These are phyloP conservation scores for Marchantia paleacea DNA, from an alignment of 225 moss, liverwort and hornwort genomes.

Conservation along the genomic window DNA sequence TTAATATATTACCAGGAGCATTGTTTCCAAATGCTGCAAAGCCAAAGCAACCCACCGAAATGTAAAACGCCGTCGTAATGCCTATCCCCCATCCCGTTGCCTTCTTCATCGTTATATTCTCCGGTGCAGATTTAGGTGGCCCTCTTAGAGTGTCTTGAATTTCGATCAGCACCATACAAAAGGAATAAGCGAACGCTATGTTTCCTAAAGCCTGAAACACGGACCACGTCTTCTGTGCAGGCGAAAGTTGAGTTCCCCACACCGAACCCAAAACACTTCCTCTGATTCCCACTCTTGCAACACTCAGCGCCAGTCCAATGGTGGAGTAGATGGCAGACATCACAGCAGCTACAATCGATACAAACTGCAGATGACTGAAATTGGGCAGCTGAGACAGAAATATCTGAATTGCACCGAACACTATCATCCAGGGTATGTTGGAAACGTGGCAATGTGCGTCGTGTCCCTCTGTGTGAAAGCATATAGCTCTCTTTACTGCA, in stretches of 20 bases:
- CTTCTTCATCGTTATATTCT: slow-evolving; percentile 38
- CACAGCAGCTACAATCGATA: slow-evolving; percentile 56
- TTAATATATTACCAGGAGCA: slow-evolving; percentile 40
- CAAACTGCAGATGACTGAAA: slow-evolving; percentile 57
- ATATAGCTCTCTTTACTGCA: slow-evolving; percentile 66
- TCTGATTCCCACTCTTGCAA: slow-evolving; percentile 30
- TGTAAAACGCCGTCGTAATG: slow-evolving; percentile 34
- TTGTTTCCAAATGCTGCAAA: slow-evolving; percentile 38
- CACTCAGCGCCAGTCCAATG: slow-evolving; percentile 62
- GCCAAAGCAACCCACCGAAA: slow-evolving; percentile 32
- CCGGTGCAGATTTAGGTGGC: slow-evolving; percentile 23
- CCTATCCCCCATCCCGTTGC: slow-evolving; percentile 26
- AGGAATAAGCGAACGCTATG: slow-evolving; percentile 39
- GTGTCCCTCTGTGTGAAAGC: slow-evolving; percentile 51
- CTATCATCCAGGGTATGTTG: slow-evolving; percentile 59
- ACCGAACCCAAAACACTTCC: neutral
- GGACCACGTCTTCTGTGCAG: slow-evolving; percentile 26
- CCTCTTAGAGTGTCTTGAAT: slow-evolving; percentile 42
- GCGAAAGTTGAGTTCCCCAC: slow-evolving; percentile 6
- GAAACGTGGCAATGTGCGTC: slow-evolving; percentile 52
- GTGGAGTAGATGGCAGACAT: slow-evolving; percentile 64
- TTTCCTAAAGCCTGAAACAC: slow-evolving; percentile 35
- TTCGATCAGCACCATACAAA: slow-evolving; percentile 36
- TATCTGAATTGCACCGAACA: slow-evolving; percentile 57
- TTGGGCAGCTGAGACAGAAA: slow-evolving; percentile 62